phyloP scores from a whole-genome alignment of 768 basidiomycete genomes.

The Cyclocybe cylindracea region DNA sequence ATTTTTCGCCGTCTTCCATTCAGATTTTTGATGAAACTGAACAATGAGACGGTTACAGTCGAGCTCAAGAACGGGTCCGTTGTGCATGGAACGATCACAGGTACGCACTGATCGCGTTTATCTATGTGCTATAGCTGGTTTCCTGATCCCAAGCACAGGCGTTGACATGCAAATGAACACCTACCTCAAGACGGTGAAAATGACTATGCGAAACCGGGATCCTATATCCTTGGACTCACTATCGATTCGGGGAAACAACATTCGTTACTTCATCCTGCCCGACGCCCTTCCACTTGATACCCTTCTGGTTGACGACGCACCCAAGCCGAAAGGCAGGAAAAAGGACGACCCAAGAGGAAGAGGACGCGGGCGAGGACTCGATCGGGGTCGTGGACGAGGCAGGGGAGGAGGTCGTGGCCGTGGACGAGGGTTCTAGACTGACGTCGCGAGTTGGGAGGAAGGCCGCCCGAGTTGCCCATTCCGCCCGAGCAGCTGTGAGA shows the following conservation, averaged over 20 bases:
- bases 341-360: slow-evolving; percentile 82
- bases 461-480: not conserved
- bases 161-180: slow-evolving; percentile 99
- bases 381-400: slow-evolving; percentile 55
- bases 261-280: slow-evolving; percentile 96
- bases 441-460: not conserved
- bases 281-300: slow-evolving; percentile 97
- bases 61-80: slow-evolving; percentile 97
- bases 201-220: slow-evolving; percentile 90
- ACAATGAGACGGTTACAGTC: slow-evolving; percentile 98
- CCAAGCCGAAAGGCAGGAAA: slow-evolving; percentile 91
- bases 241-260: slow-evolving; percentile 95
- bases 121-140: not conserved
- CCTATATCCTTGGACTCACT: slow-evolving; percentile 85
- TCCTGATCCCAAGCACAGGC: slow-evolving; percentile 46
- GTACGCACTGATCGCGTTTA: slow-evolving; percentile 43
- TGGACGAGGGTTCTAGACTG: slow-evolving; percentile 34
- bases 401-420: slow-evolving; percentile 55
- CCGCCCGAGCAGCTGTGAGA: not conserved
- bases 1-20: slow-evolving; percentile 8
- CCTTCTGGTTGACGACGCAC: slow-evolving; percentile 95
- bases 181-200: slow-evolving; percentile 95
- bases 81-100: slow-evolving; percentile 96
- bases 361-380: slow-evolving; percentile 51
- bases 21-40: slow-evolving; percentile 99